A percentile compares a stretch with the other conserved stretches of the same genome.
Evolutionary conservation across 163 green algal species (phyloP).

Genomic region (Scenedesmus sp.): DNA sequence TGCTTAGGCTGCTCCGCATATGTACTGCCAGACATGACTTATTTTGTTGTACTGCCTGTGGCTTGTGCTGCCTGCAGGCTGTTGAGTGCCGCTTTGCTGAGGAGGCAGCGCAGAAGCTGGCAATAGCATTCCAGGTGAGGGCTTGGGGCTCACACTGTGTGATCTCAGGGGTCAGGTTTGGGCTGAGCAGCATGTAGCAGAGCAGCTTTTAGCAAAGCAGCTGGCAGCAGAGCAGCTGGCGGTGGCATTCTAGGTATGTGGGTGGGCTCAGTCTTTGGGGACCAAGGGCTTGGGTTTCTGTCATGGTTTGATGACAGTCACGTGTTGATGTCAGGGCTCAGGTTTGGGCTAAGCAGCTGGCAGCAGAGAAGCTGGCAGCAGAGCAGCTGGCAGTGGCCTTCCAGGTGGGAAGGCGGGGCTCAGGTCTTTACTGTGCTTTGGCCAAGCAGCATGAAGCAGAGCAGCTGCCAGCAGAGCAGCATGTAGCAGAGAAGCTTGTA

Average conservation of each 20-base stretch:
- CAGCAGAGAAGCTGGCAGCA: not conserved
- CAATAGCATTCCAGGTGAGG: not conserved
- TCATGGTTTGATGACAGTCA: not conserved
- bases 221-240: not conserved
- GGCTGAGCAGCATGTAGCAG: not conserved
- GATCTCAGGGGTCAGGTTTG: not conserved
- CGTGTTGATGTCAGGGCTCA: too few relatives aligned
- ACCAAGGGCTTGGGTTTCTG: not conserved
- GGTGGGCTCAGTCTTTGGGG: not conserved
- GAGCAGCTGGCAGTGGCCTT: not conserved
- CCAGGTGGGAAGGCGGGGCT: too few relatives aligned
- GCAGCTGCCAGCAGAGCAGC: too few relatives aligned
- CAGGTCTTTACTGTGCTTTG: too few relatives aligned
- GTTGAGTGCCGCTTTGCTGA: conserved; percentile 44
- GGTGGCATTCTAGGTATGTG: not conserved
- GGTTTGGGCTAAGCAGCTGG: not conserved
- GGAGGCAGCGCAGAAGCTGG: conserved; percentile 28
- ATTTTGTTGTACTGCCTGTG: not conserved
- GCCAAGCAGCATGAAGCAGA: too few relatives aligned
- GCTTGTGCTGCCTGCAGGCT: not conserved
- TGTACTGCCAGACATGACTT: not conserved
- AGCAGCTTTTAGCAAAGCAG: too few relatives aligned
- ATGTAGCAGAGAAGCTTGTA: too few relatives aligned
- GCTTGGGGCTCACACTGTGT: too few relatives aligned
- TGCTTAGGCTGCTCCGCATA: not conserved